Evolutionary conservation across 495 filamentous ascomycete genomes (phyloP).

Genomic region (Sabuloglossum arenarium): DNA sequence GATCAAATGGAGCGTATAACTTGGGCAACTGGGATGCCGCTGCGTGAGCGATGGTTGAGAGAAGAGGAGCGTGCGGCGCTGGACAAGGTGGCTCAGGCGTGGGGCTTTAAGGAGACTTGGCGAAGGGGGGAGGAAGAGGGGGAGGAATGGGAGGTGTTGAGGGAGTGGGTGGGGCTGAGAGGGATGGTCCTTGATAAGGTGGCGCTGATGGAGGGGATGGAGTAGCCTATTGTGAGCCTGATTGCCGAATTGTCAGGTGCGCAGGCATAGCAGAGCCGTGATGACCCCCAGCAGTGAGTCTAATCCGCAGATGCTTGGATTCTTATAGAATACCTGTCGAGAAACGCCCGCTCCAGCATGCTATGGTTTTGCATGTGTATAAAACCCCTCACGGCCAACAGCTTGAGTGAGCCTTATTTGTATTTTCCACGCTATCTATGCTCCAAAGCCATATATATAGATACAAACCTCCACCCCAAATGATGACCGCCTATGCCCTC

Average conservation of each 20-base stretch:
- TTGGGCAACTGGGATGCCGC: constrained; percentile 60
- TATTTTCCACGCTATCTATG: not conserved
- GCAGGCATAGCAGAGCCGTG: too few relatives aligned
- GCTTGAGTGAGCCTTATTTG: too few relatives aligned
- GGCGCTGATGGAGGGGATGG: constrained; percentile 81
- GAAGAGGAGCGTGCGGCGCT: constrained; percentile 85
- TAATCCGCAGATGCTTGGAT: too few relatives aligned
- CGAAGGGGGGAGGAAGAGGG: constrained; percentile 80
- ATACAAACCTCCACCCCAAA: not conserved
- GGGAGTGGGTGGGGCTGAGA: constrained; percentile 56
- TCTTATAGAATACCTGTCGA: too few relatives aligned
- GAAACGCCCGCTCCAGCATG: too few relatives aligned
- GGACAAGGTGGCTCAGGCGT: constrained; percentile 66
- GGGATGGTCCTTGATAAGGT: constrained; percentile 79
- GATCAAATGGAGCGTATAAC: constrained; percentile 87
- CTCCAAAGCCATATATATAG: not conserved
- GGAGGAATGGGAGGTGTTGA: constrained; percentile 64
- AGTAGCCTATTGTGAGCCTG: constrained; percentile 18
- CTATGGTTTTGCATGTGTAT: too few relatives aligned
- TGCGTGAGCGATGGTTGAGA: constrained; percentile 70
- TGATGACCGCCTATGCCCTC: constrained; percentile 23
- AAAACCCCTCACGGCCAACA: too few relatives aligned
- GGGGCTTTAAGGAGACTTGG: constrained; percentile 70
- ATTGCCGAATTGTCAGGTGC: too few relatives aligned
- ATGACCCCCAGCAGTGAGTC: too few relatives aligned